Evolutionary conservation across 257 asterid genomes (phyloP), one percentile per base, ranked within the genome.

Genomic region (Eustoma russellianum): DNA sequence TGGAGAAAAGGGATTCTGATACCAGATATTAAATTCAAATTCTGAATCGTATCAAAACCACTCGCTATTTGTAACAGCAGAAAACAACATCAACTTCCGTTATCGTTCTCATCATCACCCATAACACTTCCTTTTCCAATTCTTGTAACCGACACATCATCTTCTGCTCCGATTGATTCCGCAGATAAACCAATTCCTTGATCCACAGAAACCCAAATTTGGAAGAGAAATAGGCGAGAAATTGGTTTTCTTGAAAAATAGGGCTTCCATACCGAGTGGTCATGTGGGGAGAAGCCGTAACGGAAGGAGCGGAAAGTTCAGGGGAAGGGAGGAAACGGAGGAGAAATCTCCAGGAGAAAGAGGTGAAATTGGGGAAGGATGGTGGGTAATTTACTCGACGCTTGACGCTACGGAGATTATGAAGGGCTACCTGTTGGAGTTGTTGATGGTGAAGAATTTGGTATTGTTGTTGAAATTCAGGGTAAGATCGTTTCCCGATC

Each of bases 1-100:
- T 1, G 77, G 77, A 7, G 94, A 84, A 46, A 77, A 65, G 17
- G 70, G 77, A 54, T 71, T 72, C 18, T 54, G 43, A n/a, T 17
- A 60, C 5, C 66, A 9, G 58, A 30, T 14, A 33, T 63, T 65
- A 51, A 59, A 14, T 82, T 69, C 40, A 88, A 68, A 63, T 57
- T 74, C 73, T 79, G 85, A 61, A 83, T 77, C 41, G 89, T 77
- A 43, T 79, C 86, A 5, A 88, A 88, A 84, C 95, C 95, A 88
- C 70, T 77, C 95, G 69, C 79, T 78, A 69, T 77, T 60, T 6
- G 83, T 82, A 5, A 88, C 72, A 28, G 53, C 79, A 0, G 92
- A 82, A 82, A 14, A 77, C 77, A 5, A 67, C 63, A 30, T 80
- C 83, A 8, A 47, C 65, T 10, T 10, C 40, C 34, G 41, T 58